phyloP scores from a whole-genome alignment of 805 yeast species.

The Suhomyces sp. region DNA sequence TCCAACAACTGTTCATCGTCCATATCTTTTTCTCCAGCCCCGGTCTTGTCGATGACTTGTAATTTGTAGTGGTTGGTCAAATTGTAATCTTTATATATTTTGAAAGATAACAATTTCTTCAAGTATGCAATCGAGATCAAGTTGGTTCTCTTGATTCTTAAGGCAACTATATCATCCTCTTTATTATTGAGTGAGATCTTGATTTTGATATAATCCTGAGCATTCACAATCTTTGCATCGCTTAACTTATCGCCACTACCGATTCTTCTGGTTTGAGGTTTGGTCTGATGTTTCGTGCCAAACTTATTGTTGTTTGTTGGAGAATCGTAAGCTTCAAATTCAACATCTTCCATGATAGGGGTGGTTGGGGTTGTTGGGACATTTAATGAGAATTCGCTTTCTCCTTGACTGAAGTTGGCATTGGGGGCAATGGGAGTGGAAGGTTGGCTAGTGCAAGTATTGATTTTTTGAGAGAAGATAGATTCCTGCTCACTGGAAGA shows the following conservation, averaged over 20 bases:
- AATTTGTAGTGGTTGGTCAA: conserved; percentile 28
- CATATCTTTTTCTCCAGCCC: conserved; percentile 10
- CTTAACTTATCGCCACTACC: too few relatives aligned
- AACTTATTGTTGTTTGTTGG: neutral
- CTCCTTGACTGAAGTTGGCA: neutral
- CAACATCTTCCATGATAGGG: conserved; percentile 13
- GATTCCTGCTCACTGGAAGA: conserved; percentile 13
- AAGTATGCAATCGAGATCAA: conserved; percentile 25
- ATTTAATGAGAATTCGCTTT: conserved; percentile 3
- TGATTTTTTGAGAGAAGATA: conserved; percentile 11
- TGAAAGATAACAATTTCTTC: conserved; percentile 27
- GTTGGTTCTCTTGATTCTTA: conserved; percentile 23
- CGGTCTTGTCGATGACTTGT: conserved; percentile 13
- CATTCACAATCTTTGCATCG: too few relatives aligned
- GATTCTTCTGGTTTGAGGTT: neutral
- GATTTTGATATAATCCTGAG: conserved; percentile 21
- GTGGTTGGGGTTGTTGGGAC: conserved; percentile 13
- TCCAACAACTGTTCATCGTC: conserved; percentile 15
- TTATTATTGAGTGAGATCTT: conserved; percentile 25
- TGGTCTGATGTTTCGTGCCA: conserved; percentile 1
- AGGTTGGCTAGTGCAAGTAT: conserved; percentile 7
- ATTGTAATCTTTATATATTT: conserved; percentile 31
- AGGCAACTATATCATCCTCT: conserved; percentile 30
- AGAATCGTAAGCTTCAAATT: conserved; percentile 6
- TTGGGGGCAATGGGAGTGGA: conserved; percentile 5